These are phyloP conservation scores for Phytophthora sojae DNA, from an alignment of 352 stramenopile genomes.

Conservation along the genomic window DNA sequence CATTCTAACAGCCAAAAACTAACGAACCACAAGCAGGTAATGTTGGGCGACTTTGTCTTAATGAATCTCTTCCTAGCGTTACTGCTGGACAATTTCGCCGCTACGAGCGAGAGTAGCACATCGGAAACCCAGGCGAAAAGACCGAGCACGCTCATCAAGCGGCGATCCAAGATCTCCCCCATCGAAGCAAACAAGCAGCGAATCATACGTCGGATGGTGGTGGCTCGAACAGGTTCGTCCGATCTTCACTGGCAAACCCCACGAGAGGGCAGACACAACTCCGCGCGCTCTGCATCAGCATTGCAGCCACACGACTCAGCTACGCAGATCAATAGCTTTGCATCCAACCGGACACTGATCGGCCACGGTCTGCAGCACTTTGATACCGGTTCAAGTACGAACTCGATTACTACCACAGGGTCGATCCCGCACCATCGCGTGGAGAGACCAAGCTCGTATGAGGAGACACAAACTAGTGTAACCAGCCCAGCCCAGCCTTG, in stretches of 20 bases:
- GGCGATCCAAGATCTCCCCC: slow-evolving; percentile 43
- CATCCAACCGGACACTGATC: not conserved
- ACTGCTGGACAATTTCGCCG: slow-evolving; percentile 58
- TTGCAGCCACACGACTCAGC: not conserved
- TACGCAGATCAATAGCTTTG: not conserved
- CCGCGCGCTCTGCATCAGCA: slow-evolving; percentile 1
- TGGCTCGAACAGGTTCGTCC: slow-evolving; percentile 53
- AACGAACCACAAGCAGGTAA: slow-evolving; percentile 45
- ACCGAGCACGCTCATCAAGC: not conserved
- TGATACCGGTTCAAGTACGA: not conserved
- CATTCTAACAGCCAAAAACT: not conserved
- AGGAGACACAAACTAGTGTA: not conserved
- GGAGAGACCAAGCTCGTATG: not conserved
- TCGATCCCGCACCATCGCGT: not conserved
- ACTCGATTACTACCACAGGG: not conserved
- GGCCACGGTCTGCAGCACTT: not conserved
- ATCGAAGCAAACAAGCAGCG: slow-evolving; percentile 13
- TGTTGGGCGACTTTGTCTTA: slow-evolving; percentile 90
- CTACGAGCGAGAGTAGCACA: not conserved
- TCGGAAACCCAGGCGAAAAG: not conserved
- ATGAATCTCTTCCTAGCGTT: slow-evolving; percentile 95
- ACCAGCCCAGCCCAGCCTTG: not conserved
- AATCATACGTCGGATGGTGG: slow-evolving; percentile 7
- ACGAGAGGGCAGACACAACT: not conserved
- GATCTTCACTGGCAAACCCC: slow-evolving; percentile 39